Percentiles rank a stretch among this genome's conserved stretches.
Evolutionary conservation across 805 yeast species (phyloP).

Genomic region (Komagataella phaffii): DNA sequence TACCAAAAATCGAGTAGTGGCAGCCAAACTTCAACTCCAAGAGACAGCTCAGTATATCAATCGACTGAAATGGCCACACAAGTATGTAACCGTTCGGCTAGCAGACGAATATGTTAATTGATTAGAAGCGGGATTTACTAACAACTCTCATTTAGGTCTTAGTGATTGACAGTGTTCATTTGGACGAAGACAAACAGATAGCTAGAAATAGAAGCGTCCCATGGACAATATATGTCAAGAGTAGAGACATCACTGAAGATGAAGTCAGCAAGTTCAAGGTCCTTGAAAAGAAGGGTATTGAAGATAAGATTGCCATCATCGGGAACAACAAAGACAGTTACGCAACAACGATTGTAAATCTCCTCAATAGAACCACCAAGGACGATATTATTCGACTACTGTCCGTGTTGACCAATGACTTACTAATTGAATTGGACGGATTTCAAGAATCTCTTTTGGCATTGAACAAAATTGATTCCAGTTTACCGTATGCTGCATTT

Average conservation of each 20-base stretch:
- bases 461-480: conserved; percentile 24
- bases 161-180: conserved; percentile 48
- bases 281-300: conserved; percentile 21
- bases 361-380: conserved; percentile 39
- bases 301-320: conserved; percentile 27
- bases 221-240: conserved; percentile 83
- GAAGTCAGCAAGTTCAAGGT: conserved; percentile 40
- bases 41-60: neutral
- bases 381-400: conserved; percentile 57
- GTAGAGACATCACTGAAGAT: conserved; percentile 48
- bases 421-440: conserved; percentile 22
- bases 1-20: neutral
- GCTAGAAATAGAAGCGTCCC: conserved; percentile 75
- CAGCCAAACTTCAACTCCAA: neutral
- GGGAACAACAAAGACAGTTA: conserved; percentile 33
- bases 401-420: conserved; percentile 48
- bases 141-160: conserved; percentile 12
- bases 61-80: neutral
- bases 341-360: conserved; percentile 36
- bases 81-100: neutral
- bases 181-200: conserved; percentile 50
- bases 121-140: neutral
- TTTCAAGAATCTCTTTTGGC: conserved; percentile 20
- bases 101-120: neutral
- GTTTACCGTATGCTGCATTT: conserved; percentile 42